Evolutionary conservation across 73 alveolate genomes (phyloP).

Genomic region (Tetrahymena elliotti): DNA sequence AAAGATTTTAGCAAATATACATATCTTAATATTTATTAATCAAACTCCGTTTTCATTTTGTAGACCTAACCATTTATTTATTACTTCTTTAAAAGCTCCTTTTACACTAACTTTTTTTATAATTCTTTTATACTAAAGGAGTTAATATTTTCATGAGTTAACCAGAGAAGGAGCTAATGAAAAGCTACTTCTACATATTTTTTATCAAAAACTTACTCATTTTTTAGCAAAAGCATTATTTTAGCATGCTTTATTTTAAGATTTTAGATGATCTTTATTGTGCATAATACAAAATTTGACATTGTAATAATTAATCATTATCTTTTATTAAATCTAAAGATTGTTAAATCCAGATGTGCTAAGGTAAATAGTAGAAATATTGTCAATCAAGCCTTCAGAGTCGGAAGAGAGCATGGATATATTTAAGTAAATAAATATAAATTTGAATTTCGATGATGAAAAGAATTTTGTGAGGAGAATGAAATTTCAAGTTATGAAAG

Average conservation of each 20-base stretch:
- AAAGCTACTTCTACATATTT: not conserved
- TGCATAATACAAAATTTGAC: not conserved
- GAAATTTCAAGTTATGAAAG: not conserved
- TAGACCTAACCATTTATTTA: not conserved
- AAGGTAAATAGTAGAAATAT: not conserved
- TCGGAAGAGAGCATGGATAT: not conserved
- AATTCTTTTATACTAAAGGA: not conserved
- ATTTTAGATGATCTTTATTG: not conserved
- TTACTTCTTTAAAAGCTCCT: not conserved
- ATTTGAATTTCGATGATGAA: not conserved
- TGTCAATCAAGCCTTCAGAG: not conserved
- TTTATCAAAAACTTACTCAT: not conserved
- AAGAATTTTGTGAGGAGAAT: not conserved
- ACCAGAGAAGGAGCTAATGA: no score
- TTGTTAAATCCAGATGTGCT: not conserved
- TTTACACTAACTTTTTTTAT: no score
- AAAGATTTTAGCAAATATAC: not conserved
- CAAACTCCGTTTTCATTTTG: not conserved
- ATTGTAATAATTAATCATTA: not conserved
- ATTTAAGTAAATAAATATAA: not conserved
- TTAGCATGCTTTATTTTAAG: not conserved
- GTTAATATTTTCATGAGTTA: no score
- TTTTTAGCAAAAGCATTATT: not conserved
- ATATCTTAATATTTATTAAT: not conserved
- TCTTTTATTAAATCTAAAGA: not conserved